phyloP scores from a whole-genome alignment of 208 protist genomes.

The Tritrichomonas foetus region DNA sequence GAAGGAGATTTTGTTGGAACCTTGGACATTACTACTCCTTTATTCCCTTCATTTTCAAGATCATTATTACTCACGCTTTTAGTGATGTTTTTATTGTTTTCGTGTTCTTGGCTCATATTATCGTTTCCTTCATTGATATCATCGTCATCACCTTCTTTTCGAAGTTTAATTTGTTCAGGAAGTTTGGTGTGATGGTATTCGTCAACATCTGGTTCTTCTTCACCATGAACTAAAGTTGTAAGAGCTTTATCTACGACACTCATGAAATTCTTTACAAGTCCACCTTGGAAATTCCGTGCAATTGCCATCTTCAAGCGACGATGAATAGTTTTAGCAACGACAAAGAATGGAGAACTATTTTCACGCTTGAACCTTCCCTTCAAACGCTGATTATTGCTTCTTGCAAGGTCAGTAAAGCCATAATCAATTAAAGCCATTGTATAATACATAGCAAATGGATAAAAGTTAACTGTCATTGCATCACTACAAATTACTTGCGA shows the following conservation, averaged over 20 bases:
- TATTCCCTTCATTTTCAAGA: too few species aligned
- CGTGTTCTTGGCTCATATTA: too few species aligned
- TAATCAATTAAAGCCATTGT: conserved; percentile 10
- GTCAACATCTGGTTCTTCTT: not conserved
- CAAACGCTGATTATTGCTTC: not conserved
- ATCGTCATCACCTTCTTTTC: not conserved
- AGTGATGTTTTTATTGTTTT: not conserved
- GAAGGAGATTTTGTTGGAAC: too few species aligned
- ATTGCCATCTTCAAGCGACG: not conserved
- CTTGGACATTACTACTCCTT: too few species aligned
- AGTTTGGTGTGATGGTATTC: not conserved
- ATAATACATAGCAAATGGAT: not conserved
- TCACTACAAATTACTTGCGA: not conserved
- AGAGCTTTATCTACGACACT: not conserved
- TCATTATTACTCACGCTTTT: too few species aligned
- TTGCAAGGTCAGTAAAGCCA: not conserved
- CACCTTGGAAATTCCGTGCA: not conserved
- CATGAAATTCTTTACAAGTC: not conserved
- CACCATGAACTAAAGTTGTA: not conserved
- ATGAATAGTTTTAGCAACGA: not conserved
- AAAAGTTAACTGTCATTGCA: not conserved
- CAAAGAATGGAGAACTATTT: not conserved
- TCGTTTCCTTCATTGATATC: not conserved
- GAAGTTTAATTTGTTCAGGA: not conserved
- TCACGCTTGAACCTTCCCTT: not conserved